Evolutionary conservation across 139 green algal species (phyloP), one percentile per base, ranked within the genome.

Genomic region (Asterochloris sp.): DNA sequence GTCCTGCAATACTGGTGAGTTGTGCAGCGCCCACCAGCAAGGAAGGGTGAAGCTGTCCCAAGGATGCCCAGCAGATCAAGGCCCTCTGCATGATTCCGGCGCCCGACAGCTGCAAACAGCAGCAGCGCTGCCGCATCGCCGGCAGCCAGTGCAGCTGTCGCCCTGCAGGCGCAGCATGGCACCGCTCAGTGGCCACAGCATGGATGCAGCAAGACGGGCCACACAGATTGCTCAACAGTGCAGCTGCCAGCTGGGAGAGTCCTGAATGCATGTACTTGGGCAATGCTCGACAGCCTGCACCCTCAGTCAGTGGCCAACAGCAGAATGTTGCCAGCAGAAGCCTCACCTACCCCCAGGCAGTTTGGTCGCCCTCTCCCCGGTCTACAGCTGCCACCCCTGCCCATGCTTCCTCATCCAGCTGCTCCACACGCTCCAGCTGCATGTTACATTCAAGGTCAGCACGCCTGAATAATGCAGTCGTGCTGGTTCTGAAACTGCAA

Each of bases 21-120:
- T 54, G 38, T 54, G 38, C 66, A 24, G 38, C 11, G n/a, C 83
- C 24, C 71, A 94, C 91, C 90, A 28, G 90, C 73, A 27, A 96
- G 73, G 84, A 97, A 97, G 19, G 94, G 94, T 62, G 88, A 82
- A 0, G 90, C 93, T 16, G 92, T 97, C 11, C 11, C 66, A 0
- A 96, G 24, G 1, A 85, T 84, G 11, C 88, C 89, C 11, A 21
- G 54, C 10, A 81, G 13, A 19, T 84, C 29, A 0, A 91, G 15
- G 11, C 83, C 81, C 81, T 92, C 93, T 4, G 83, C 84, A 78
- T 97, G 93, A 69, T 90, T 93, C 54, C 82, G n/a, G 15, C 92
- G 85, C 16, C 94, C 94, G 47, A 92, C 87, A 12, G 87, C 88
- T 67, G 94, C 90, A 87, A 97, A 97, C 17, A 91, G 38, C 71